Percentiles rank a stretch among this genome's conserved stretches.
phyloP scores from a whole-genome alignment of 768 basidiomycete species.

The Hypsizygus marmoreus region DNA sequence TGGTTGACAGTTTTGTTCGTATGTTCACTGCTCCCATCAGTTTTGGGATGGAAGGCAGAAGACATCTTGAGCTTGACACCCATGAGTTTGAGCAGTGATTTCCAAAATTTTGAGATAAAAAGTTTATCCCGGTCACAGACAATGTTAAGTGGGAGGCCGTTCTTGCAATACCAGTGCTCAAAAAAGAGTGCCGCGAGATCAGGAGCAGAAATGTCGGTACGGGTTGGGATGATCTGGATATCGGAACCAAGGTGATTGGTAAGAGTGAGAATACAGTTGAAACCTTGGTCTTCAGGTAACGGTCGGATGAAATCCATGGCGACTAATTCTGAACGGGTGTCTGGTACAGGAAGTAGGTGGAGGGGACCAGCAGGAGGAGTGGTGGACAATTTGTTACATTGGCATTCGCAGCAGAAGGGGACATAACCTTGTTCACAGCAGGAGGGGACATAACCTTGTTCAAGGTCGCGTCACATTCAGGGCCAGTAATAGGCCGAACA shows the following conservation, averaged over 20 bases:
- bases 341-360: conserved; percentile 23
- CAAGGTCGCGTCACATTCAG: conserved; percentile 29
- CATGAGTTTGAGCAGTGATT: neutral
- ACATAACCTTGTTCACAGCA: conserved; percentile 8
- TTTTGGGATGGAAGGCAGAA: conserved; percentile 38
- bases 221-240: conserved; percentile 10
- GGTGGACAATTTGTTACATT: conserved; percentile 29
- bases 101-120: conserved; percentile 16
- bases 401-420: conserved; percentile 13
- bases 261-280: conserved; percentile 26
- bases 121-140: conserved; percentile 30
- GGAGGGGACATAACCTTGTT: conserved; percentile 5
- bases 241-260: conserved; percentile 14
- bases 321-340: conserved; percentile 22
- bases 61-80: conserved; percentile 26
- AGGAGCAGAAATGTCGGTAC: neutral
- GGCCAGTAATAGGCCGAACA: conserved; percentile 31
- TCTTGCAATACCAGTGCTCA: conserved; percentile 31
- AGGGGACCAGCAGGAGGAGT: conserved; percentile 26
- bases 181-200: conserved; percentile 18
- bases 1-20: conserved; percentile 36
- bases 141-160: conserved; percentile 33
- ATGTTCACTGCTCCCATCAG: conserved; percentile 33
- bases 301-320: conserved; percentile 33
- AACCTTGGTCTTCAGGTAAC: conserved; percentile 25